A percentile compares a stretch with the other conserved stretches of the same genome.
Conservation (phyloP, 164 flowering plant species). For the Umbellularia californica region DNA sequence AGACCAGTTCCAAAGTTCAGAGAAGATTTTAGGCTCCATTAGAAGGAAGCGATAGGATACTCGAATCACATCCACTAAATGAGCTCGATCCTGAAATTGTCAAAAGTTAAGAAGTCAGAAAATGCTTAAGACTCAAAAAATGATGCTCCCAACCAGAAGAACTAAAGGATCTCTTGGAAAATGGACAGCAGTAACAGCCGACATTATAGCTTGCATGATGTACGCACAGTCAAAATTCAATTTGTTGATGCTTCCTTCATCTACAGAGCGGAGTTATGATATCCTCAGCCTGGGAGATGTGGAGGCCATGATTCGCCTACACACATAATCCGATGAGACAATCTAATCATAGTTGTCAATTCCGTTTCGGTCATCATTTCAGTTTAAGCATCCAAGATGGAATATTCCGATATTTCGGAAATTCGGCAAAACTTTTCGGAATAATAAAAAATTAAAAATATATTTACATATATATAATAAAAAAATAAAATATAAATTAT, state of each 20-base stretch:
- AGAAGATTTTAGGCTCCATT: conserved; percentile 48
- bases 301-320: too few relatives aligned
- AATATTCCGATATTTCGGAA: too few relatives aligned
- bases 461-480: too few relatives aligned
- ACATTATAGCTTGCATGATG: neutral
- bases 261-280: neutral
- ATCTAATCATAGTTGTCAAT: too few relatives aligned
- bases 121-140: neutral
- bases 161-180: neutral
- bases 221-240: neutral
- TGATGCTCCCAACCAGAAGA: neutral
- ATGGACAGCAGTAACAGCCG: neutral
- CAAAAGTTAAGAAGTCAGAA: neutral
- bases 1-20: conserved; percentile 85
- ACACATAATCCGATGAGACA: too few relatives aligned
- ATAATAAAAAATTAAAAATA: too few relatives aligned
- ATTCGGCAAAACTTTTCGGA: too few relatives aligned
- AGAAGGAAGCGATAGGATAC: conserved; percentile 64
- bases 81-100: conserved; percentile 29
- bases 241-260: neutral
- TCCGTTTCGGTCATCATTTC: too few relatives aligned
- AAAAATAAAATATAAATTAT: too few relatives aligned
- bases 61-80: conserved; percentile 37
- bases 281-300: neutral
- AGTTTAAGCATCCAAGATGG: too few relatives aligned